Base-by-base conservation (phyloP, 331 rosid genomes). In the Cydonia oblonga region DNA sequence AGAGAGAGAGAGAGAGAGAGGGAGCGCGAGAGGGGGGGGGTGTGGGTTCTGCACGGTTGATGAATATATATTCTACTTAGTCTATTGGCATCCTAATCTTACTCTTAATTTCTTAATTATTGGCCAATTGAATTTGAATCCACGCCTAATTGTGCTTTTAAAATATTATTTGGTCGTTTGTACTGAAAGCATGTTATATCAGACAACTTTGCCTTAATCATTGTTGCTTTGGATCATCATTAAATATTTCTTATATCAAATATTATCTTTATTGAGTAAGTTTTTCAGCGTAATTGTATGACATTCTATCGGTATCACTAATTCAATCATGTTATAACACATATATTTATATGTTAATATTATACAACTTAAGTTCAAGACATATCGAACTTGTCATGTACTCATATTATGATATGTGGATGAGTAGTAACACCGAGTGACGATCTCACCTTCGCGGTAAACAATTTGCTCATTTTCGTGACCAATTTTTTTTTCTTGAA, bases 161-260 rank as follows among this genome's bases (percentile, higher is more conserved):
- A 14, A 75, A 76, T 35, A 70, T 18, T 22, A 25, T 7, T 35
- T 63, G 66, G 72, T 53, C 13, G 42, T 38, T 38, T 38, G 42
- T 38, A 10, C 42, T 38, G 42, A 38, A 38, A 3, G 56, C 6
- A 64, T 54, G 29, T 69, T 60, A 67, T 66, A 72, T 71, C 52
- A 33, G 18, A 33, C 33, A 59, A 23, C 18, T 16, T 72, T 61
- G 66, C 54, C 57, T 71, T 64, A 80, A 80, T 83, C 79, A 72
- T 85, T 80, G 67, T 68, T 49, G 54, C 20, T 18, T 59, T 23
- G 63, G 74, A 64, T 64, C 71, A 62, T 40, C 62, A 59, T 59
- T 24, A 24, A 81, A 62, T 25, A 56, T 8, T 20, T 35, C 66
- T 75, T 12, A n/a, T 35, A 44, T 69, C 24, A 59, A 44, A 30